These are phyloP conservation scores for Debaryomyces prosopidis DNA, from an alignment of 805 yeast species.

Conservation along the genomic window DNA sequence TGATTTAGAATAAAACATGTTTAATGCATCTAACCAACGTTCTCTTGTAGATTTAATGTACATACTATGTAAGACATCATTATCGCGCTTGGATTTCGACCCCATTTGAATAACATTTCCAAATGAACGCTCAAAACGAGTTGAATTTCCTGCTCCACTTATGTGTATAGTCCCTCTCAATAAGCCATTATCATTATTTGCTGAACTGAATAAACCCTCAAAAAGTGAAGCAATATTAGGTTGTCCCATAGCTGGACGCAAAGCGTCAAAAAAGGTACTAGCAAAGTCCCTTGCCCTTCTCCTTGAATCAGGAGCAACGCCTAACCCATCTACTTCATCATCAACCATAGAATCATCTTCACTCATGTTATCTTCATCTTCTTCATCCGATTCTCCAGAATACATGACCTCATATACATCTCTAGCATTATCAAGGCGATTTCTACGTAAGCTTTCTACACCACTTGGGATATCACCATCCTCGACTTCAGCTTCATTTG, in stretches of 20 bases:
- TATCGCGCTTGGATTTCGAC: constrained; percentile 7
- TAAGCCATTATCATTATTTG: constrained; percentile 14
- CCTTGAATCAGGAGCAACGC: constrained; percentile 11
- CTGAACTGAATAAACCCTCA: constrained; percentile 13
- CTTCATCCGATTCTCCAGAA: constrained; percentile 15
- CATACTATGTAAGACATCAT: constrained; percentile 20
- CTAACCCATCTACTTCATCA: constrained; percentile 20
- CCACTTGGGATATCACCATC: constrained; percentile 8
- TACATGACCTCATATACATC: constrained; percentile 1
- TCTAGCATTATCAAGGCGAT: constrained; percentile 1
- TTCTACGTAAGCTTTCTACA: constrained; percentile 6
- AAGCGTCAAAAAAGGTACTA: constrained; percentile 25
- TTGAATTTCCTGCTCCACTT: constrained; percentile 11
- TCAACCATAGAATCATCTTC: constrained; percentile 21
- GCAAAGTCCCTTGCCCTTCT: constrained; percentile 23
- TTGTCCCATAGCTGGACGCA: constrained; percentile 22
- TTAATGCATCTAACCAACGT: constrained; percentile 66
- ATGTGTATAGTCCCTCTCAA: constrained; percentile 27
- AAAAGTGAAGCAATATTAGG: constrained; percentile 17
- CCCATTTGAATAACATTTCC: constrained; percentile 19
- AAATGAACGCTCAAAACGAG: constrained; percentile 26
- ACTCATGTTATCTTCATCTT: constrained; percentile 15
- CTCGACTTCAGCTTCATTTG: constrained; percentile 15
- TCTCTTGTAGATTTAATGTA: constrained; percentile 53
- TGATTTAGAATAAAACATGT: constrained; percentile 49